Percentiles rank a stretch among this genome's conserved stretches.
phyloP scores from a whole-genome alignment of 2,329 filamentous ascomycete genomes.

The Fusarium concolor region DNA sequence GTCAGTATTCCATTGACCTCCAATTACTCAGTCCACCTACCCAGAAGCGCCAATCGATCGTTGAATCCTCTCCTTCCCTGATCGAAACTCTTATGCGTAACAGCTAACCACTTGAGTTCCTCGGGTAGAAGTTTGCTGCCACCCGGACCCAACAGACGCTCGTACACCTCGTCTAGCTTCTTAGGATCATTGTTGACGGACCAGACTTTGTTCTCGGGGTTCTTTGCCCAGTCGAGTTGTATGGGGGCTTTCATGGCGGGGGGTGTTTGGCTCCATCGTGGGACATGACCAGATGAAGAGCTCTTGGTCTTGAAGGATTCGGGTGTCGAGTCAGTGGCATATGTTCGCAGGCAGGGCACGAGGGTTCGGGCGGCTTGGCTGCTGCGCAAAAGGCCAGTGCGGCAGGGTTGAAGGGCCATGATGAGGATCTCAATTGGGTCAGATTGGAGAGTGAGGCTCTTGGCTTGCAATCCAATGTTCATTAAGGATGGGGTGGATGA shows the following conservation, averaged over 20 bases:
- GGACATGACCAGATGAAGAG: conserved; percentile 46
- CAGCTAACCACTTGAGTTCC: conserved; percentile 94
- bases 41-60: conserved; percentile 88
- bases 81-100: conserved; percentile 99
- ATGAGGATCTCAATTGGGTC: conserved; percentile 24
- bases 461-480: conserved; percentile 10
- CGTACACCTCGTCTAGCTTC: conserved; percentile 81
- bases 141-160: conserved; percentile 76
- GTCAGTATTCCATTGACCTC: conserved; percentile 24
- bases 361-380: conserved; percentile 41
- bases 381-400: conserved; percentile 46
- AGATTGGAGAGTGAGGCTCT: background rate
- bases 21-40: conserved; percentile 59
- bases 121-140: conserved; percentile 83
- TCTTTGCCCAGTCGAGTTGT: conserved; percentile 68
- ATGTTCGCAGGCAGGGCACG: conserved; percentile 45
- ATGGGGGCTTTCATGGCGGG: conserved; percentile 76
- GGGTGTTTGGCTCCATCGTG: conserved; percentile 79
- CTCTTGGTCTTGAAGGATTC: conserved; percentile 45
- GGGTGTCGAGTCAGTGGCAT: conserved; percentile 46
- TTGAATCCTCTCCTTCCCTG: conserved; percentile 95
- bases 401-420: conserved; percentile 53
- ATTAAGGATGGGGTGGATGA: conserved; percentile 10
- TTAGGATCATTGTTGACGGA: conserved; percentile 80
- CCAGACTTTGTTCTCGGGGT: conserved; percentile 67